Conservation (phyloP, 2,329 filamentous ascomycete species). For the Cordyceps cicadae region DNA sequence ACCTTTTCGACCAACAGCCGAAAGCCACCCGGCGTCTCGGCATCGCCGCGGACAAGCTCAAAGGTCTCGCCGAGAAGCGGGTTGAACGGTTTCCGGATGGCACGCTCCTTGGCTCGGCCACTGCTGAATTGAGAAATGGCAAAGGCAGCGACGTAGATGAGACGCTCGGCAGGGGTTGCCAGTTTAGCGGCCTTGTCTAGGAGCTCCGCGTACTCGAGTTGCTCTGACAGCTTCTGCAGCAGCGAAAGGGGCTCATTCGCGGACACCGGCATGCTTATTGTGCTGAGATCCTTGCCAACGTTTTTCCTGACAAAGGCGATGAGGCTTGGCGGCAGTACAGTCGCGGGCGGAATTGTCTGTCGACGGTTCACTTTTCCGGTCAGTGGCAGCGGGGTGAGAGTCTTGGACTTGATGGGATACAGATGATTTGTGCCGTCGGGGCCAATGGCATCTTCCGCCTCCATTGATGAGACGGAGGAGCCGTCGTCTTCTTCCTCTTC, state of each 20-base stretch:
- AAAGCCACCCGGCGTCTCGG: conserved; percentile 63
- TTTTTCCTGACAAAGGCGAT: conserved; percentile 96
- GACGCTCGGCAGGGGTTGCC: conserved; percentile 54
- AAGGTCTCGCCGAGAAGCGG: conserved; percentile 94
- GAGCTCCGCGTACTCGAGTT: conserved; percentile 81
- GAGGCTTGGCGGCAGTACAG: conserved; percentile 74
- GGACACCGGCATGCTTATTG: conserved; percentile 95
- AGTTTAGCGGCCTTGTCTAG: conserved; percentile 66
- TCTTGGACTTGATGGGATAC: conserved; percentile 70
- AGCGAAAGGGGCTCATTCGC: conserved; percentile 88
- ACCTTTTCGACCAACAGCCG: conserved; percentile 94
- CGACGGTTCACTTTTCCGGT: conserved; percentile 57
- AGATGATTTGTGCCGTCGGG: conserved; percentile 54
- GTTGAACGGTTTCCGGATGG: conserved; percentile 94
- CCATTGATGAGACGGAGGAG: conserved; percentile 52
- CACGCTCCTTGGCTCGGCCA: conserved; percentile 76
- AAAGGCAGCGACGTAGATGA: conserved; percentile 83
- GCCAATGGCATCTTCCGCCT: conserved; percentile 48
- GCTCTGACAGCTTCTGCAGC: conserved; percentile 81
- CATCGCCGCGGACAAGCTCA: conserved; percentile 80
- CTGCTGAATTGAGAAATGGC: conserved; percentile 81
- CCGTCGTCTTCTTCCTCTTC: conserved; percentile 50
- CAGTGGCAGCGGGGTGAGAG: conserved; percentile 68
- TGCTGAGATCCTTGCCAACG: conserved; percentile 93
- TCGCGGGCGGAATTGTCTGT: conserved; percentile 61